Base-by-base conservation (phyloP, 1,284 basidiomycete species). In the Cryptococcus jaspeensis region DNA sequence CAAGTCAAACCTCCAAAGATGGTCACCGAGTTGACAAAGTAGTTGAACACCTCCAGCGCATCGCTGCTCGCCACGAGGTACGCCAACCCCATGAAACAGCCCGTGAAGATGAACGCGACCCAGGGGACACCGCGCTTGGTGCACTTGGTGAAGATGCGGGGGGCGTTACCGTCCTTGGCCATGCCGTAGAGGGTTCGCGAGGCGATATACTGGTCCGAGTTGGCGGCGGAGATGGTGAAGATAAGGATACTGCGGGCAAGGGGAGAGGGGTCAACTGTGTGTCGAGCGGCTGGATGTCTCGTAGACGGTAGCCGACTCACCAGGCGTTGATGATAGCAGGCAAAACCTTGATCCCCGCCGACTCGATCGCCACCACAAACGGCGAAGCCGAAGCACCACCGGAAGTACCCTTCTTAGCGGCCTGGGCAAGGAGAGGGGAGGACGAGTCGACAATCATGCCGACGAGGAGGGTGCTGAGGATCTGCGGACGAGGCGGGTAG, bases 1-100 rank as follows among this genome's bases (percentile, higher is more conserved):
- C 87, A 88, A 7, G 86, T 87, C 20, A 87, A 78, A 23, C 85
- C 84, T 43, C 87, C 87, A 64, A 86, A 86, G 44, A 84, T 84
- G 7, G 85, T 84, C 40, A 87, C 84, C 46, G 87, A 72, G 62
- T 85, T 85, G 32, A 86, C 84, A 64, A 90, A 89, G 82, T 85
- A 90, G 49, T 60, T 55, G 62, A 89, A 89, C 13, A 88, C 84
- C 79, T 50, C 37, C 42, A 62, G 61, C 1, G 67, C 63, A 36
- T 67, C 52, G 52, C 63, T 49, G 50, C 53, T 59, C 1, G 69
- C 56, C 32, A 64, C 63, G 35, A 70, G 62, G 69, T 69, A 78
- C 28, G 76, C 74, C 1, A 77, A 61, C 39, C 69, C 68, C 70
- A 74, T 74, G 67, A 75, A 73, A 11, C 35, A 48, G 22, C 61